Percentiles rank a stretch among this genome's conserved stretches.
Conservation (phyloP, 2,329 filamentous ascomycete species). For the Xylariaceae sp. region DNA sequence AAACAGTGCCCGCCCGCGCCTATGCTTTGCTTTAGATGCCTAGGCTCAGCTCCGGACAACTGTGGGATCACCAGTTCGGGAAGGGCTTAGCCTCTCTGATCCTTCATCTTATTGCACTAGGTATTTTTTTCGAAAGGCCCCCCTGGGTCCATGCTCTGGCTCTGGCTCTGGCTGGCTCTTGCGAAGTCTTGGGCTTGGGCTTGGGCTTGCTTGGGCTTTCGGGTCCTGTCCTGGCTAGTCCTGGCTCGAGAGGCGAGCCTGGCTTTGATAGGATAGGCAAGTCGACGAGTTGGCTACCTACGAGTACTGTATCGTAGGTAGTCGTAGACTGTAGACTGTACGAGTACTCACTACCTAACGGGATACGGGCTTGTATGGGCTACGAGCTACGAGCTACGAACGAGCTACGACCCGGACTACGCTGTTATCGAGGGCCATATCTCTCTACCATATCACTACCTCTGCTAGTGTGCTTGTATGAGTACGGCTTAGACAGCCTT, state of each 20-base stretch:
- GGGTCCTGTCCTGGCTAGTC: slow-evolving; percentile 8
- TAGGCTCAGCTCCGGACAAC: slow-evolving; percentile 21
- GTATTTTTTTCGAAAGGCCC: slow-evolving; percentile 11
- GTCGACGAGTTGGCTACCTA: too few species aligned
- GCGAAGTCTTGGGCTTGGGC: too few species aligned
- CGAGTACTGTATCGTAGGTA: too few species aligned
- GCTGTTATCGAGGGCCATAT: background rate
- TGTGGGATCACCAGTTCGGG: slow-evolving; percentile 11
- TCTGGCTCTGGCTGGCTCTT: too few species aligned
- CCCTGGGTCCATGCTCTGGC: background rate
- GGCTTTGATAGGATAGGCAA: too few species aligned
- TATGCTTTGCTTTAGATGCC: background rate
- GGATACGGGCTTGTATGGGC: too few species aligned
- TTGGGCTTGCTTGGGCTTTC: background rate
- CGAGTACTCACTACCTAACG: too few species aligned
- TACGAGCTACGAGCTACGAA: too few species aligned
- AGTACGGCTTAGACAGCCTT: slow-evolving; percentile 8
- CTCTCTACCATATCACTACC: background rate
- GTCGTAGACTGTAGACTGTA: too few species aligned
- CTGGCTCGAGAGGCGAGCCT: too few species aligned
- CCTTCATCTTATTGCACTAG: slow-evolving; percentile 10
- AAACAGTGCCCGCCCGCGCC: slow-evolving; percentile 10
- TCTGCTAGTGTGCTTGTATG: background rate
- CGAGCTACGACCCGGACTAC: too few species aligned
- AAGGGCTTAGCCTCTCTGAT: slow-evolving; percentile 13